A percentile compares a stretch with the other conserved stretches of the same genome.
These are phyloP conservation scores for Spiromastix sp. DNA, from an alignment of 2,329 filamentous ascomycete species.

Conservation along the genomic window DNA sequence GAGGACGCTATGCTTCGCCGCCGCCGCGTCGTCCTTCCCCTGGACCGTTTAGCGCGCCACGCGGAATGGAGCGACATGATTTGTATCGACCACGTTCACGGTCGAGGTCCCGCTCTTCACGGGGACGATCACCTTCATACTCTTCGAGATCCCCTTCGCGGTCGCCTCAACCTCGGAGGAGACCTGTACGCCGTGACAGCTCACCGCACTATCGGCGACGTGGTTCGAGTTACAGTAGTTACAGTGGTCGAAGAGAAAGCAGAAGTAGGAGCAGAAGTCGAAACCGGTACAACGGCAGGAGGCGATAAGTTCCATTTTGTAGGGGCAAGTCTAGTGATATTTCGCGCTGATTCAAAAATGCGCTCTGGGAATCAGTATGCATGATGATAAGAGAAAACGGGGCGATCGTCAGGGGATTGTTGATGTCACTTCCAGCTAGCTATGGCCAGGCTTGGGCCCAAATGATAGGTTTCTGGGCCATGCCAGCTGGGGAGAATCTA, in stretches of 20 bases:
- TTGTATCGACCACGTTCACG: conserved; percentile 52
- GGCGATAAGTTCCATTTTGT: conserved; percentile 13
- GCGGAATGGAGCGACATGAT: conserved; percentile 38
- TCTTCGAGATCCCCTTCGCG: conserved; percentile 31
- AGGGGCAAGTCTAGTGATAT: no score
- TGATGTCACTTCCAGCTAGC: no score
- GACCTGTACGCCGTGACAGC: conserved; percentile 24
- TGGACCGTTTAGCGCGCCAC: conserved; percentile 28
- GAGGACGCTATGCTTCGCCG: conserved; percentile 21
- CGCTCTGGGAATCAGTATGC: no score
- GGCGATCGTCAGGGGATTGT: no score
- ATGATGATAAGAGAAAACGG: no score
- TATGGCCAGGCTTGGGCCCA: no score
- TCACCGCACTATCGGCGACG: conserved; percentile 38
- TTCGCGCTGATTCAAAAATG: no score
- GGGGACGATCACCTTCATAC: conserved; percentile 23
- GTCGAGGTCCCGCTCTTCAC: conserved; percentile 37
- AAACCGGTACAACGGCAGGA: conserved; percentile 36
- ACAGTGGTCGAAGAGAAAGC: conserved; percentile 40
- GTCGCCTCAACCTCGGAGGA: conserved; percentile 31
- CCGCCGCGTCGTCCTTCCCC: conserved; percentile 20
- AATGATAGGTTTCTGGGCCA: no score
- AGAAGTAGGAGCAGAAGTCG: conserved; percentile 42
- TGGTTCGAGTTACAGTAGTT: conserved; percentile 51
- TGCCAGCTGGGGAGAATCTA: no score